phyloP scores from a whole-genome alignment of 176 grass and related monocot species.

The Triticum monococcum region DNA sequence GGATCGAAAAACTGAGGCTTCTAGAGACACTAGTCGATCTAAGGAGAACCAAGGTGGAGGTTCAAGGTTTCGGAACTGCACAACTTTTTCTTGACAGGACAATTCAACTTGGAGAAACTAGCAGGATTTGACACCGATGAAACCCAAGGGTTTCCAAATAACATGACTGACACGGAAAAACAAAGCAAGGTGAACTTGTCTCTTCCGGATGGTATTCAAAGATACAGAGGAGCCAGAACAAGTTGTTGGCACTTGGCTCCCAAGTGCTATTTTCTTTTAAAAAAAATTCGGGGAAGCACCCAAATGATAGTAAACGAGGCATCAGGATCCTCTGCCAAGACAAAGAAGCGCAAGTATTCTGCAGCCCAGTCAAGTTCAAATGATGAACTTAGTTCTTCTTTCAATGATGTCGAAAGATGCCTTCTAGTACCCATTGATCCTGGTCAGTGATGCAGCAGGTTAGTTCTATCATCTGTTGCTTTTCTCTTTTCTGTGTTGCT shows the following conservation, averaged over 20 bases:
- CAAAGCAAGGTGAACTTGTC: neutral
- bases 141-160: no score
- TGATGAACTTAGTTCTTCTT: neutral
- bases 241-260: neutral
- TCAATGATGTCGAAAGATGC: neutral
- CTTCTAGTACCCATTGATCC: neutral
- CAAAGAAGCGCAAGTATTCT: no score
- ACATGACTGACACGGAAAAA: no score
- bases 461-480: neutral
- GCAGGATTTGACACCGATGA: no score
- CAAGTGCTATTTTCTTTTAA: no score
- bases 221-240: neutral
- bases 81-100: neutral
- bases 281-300: neutral
- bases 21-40: no score
- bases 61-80: no score
- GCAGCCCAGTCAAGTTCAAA: neutral
- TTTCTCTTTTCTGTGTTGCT: neutral
- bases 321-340: no score
- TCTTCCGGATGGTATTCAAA: conserved; percentile 4
- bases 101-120: neutral
- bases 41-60: neutral
- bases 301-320: neutral
- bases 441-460: neutral
- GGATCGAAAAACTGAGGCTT: no score